A percentile compares a stretch with the other conserved stretches of the same genome.
Conservation (phyloP, 1,284 basidiomycete genomes). For the Schizopora paradoxa region DNA sequence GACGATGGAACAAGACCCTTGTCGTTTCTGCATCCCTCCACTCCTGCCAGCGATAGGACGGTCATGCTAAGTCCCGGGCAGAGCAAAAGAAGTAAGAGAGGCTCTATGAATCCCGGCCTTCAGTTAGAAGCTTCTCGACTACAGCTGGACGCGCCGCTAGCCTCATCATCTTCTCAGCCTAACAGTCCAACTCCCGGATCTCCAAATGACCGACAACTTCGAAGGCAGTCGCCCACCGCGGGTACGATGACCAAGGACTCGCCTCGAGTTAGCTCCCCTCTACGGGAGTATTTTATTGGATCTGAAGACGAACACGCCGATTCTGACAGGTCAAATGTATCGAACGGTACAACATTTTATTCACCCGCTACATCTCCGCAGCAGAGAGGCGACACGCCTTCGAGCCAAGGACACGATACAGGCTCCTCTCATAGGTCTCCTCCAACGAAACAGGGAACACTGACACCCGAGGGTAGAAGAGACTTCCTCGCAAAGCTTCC, state of each 20-base stretch:
- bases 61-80: constrained; percentile 18
- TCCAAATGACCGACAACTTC: neutral
- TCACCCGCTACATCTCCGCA: constrained; percentile 14
- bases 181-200: neutral
- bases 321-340: constrained; percentile 11
- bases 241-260: constrained; percentile 9
- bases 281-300: constrained; percentile 13
- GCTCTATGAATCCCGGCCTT: constrained; percentile 43
- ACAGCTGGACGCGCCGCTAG: neutral
- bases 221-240: neutral
- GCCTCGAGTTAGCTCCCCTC: constrained; percentile 13
- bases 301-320: constrained; percentile 9
- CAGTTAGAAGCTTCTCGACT: constrained; percentile 24
- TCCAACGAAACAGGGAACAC: neutral
- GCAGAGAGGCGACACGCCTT: no score
- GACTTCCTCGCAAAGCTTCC: constrained; percentile 8
- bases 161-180: neutral
- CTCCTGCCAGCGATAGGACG: constrained; percentile 16
- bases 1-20: constrained; percentile 54
- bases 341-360: constrained; percentile 8
- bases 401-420: neutral
- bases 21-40: constrained; percentile 34
- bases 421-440: constrained; percentile 7
- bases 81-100: constrained; percentile 34
- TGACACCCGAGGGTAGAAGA: neutral